These are phyloP conservation scores for Posidonia australis DNA, from an alignment of 106 monocot genomes.

Conservation along the genomic window DNA sequence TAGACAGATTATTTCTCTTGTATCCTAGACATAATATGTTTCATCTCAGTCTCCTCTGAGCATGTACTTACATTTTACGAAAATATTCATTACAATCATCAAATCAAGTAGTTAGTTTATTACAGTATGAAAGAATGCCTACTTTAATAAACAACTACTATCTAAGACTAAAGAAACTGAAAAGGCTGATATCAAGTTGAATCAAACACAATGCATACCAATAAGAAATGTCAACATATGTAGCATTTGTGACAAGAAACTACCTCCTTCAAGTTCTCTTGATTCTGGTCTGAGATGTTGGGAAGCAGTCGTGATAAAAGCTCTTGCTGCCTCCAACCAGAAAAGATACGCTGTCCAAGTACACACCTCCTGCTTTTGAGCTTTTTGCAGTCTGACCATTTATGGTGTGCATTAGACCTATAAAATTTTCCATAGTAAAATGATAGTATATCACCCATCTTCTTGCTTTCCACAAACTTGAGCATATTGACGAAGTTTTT, in stretches of 20 bases:
- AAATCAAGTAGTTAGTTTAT: background rate
- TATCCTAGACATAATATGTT: too few species aligned
- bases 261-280: slow-evolving; percentile 61
- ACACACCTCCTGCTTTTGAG: slow-evolving; percentile 46
- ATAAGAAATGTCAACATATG: background rate
- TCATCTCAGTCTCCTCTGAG: too few species aligned
- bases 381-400: slow-evolving; percentile 73
- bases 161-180: too few species aligned
- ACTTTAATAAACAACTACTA: background rate
- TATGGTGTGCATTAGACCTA: slow-evolving; percentile 52
- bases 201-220: background rate
- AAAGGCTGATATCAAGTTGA: too few species aligned
- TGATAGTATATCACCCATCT: slow-evolving; percentile 58
- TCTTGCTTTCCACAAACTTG: slow-evolving; percentile 48
- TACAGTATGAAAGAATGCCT: background rate
- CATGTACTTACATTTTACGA: too few species aligned
- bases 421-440: slow-evolving; percentile 89
- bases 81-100: too few species aligned
- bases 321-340: slow-evolving; percentile 74
- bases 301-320: slow-evolving; percentile 47
- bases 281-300: slow-evolving; percentile 19
- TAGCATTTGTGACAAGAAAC: background rate
- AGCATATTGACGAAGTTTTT: slow-evolving; percentile 58
- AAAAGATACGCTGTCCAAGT: slow-evolving; percentile 62
- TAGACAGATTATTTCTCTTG: too few species aligned